A percentile compares a stretch with the other conserved stretches of the same genome.
Evolutionary conservation across 495 filamentous ascomycete genomes (phyloP).

Genomic region (Lichenothelia convexa): DNA sequence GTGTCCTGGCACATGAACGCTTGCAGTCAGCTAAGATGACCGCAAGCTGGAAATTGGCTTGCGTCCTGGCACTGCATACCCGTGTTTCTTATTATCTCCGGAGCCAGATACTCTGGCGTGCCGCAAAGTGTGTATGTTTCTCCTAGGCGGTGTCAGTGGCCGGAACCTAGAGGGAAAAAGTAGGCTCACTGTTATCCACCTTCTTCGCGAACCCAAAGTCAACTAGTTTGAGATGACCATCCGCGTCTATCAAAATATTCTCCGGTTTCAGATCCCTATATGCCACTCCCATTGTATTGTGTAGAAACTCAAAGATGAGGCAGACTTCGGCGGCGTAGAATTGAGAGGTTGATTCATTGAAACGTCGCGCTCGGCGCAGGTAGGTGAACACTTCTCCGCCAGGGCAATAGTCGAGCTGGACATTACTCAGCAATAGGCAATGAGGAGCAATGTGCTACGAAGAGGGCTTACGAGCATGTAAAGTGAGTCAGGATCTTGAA

Average conservation of each 20-base stretch:
- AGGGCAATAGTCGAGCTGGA: constrained; percentile 69
- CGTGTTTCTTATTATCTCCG: constrained; percentile 90
- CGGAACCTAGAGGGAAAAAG: not conserved
- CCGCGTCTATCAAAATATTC: constrained; percentile 78
- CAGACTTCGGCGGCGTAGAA: constrained; percentile 96
- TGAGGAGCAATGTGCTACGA: not conserved
- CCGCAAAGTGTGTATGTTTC: constrained; percentile 96
- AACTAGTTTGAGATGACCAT: constrained; percentile 92
- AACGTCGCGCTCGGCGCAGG: constrained; percentile 65
- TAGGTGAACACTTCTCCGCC: constrained; percentile 95
- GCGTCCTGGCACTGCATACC: constrained; percentile 17
- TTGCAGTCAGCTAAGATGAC: not conserved
- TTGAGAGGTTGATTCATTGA: constrained; percentile 66
- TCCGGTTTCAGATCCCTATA: constrained; percentile 95
- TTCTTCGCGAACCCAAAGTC: constrained; percentile 96
- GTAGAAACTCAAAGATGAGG: constrained; percentile 78
- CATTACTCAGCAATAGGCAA: too few relatives aligned
- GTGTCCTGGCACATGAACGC: constrained; percentile 35
- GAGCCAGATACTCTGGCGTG: constrained; percentile 90
- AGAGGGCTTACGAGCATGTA: constrained; percentile 60
- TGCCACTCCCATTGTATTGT: constrained; percentile 72
- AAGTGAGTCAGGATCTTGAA: constrained; percentile 71
- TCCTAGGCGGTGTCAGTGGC: constrained; percentile 18
- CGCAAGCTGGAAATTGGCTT: not conserved
- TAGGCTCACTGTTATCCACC: constrained; percentile 36